Evolutionary conservation across 768 basidiomycete genomes (phyloP), one percentile per base, ranked within the genome.

Genomic region (Agaricus blazei): DNA sequence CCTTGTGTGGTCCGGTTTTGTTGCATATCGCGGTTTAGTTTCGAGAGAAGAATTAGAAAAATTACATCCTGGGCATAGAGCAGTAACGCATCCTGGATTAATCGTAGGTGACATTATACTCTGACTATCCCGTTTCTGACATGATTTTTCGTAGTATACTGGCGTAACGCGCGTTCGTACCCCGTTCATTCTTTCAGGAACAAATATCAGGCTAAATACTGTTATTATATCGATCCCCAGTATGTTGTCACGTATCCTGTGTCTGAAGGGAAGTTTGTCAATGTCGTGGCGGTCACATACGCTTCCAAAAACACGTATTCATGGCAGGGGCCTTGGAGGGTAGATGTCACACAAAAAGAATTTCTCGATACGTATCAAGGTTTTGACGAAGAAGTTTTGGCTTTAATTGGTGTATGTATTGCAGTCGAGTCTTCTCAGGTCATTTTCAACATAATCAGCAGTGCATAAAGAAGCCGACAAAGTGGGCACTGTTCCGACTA

Each of bases 221-320:
- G 11, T 12, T 12, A n/a, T 4, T 14, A 40, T n/a, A 5, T 4
- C 38, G 9, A 40, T 40, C 14, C 2, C 11, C n/a, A n/a, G 38
- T n/a, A 40, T 40, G 12, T 14, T 27, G 84, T 81, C 75, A 79
- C 63, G 52, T 84, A 84, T 63, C 74, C 79, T 0, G 73, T 84
- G 11, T 75, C 79, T 1, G 68, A 72, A 34, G 80, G 77, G 9
- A 69, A 69, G 50, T 65, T 73, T 27, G 68, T 84, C 57, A 85
- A 83, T 58, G 65, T 83, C 29, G 80, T 73, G 3, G 77, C 72
- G 6, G 68, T 23, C 26, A 53, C 57, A 9, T 60, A 67, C 45
- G 38, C 40, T 0, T 58, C 62, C 3, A 68, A 68, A n/a, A 72
- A 78, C 51, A 68, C 65, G 9, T 70, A 72, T 0, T 63, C 66